Percentiles rank a stretch among this genome's conserved stretches.
These are phyloP conservation scores for Agaricales sp. DNA, from an alignment of 1,284 basidiomycete species.

Conservation along the genomic window DNA sequence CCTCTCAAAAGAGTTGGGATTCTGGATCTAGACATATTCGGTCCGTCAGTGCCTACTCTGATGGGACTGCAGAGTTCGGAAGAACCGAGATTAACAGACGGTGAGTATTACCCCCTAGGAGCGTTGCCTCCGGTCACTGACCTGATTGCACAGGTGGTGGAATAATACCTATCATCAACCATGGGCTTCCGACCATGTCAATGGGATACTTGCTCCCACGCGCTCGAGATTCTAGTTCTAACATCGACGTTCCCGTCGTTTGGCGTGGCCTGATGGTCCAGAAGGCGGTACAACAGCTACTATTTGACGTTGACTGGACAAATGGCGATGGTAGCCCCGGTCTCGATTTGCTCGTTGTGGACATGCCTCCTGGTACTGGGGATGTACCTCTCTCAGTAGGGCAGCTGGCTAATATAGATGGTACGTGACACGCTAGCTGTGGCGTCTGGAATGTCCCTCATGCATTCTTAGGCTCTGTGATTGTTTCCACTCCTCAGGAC, in stretches of 20 bases:
- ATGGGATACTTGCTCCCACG: constrained; percentile 82
- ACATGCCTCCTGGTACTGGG: constrained; percentile 97
- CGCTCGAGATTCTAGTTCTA: constrained; percentile 27
- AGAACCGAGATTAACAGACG: constrained; percentile 70
- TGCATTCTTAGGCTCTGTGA: constrained; percentile 58
- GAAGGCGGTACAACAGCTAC: constrained; percentile 93
- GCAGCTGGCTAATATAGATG: constrained; percentile 83
- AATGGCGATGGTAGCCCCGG: constrained; percentile 27
- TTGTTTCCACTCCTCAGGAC: constrained; percentile 94
- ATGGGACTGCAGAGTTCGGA: constrained; percentile 82
- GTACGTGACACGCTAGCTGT: constrained; percentile 29
- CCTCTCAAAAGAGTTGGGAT: constrained; percentile 66
- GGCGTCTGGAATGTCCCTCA: constrained; percentile 1
- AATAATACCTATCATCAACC: constrained; percentile 79
- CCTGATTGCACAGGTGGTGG: constrained; percentile 47
- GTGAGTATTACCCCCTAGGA: constrained; percentile 37
- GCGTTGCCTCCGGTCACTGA: constrained; percentile 3
- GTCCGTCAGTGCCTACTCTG: constrained; percentile 90
- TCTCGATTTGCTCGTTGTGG: constrained; percentile 85
- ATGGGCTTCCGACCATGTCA: constrained; percentile 92
- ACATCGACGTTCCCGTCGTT: constrained; percentile 72
- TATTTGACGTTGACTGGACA: constrained; percentile 96
- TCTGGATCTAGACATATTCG: constrained; percentile 93
- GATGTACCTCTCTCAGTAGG: constrained; percentile 92
- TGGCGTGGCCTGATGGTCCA: constrained; percentile 99